Evolutionary conservation across 2,329 filamentous ascomycete genomes (phyloP).

Genomic region (Pseudocercospora macadamiae): DNA sequence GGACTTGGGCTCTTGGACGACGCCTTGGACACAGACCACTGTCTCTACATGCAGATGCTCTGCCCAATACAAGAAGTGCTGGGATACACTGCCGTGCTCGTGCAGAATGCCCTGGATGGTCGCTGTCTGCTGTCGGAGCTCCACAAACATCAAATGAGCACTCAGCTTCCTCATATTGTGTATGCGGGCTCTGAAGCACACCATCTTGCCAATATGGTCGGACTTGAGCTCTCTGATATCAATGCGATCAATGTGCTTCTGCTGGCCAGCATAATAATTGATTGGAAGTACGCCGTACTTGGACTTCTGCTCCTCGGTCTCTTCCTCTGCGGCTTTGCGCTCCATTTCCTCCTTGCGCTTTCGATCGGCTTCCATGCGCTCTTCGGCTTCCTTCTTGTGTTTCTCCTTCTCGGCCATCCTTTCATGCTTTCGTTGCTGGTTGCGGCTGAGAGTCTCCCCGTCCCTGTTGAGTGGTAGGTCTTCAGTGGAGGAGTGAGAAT

Average conservation of each 20-base stretch:
- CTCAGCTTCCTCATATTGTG: conserved; percentile 82
- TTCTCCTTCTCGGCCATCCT: conserved; percentile 49
- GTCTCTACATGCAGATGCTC: conserved; percentile 79
- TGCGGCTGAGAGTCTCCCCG: conserved; percentile 53
- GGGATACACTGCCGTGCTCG: conserved; percentile 63
- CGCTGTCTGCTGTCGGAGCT: conserved; percentile 80
- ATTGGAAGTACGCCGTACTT: conserved; percentile 62
- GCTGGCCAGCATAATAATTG: conserved; percentile 60
- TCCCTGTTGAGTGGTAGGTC: conserved; percentile 52
- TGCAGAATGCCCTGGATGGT: conserved; percentile 84
- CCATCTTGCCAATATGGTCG: conserved; percentile 59
- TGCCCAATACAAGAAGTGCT: conserved; percentile 83
- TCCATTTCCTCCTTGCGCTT: conserved; percentile 54
- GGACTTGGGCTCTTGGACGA: conserved; percentile 70
- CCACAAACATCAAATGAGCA: conserved; percentile 78
- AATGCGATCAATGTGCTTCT: conserved; percentile 51
- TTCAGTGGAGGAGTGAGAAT: conserved; percentile 40
- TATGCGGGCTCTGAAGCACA: conserved; percentile 71
- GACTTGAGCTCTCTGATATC: conserved; percentile 56
- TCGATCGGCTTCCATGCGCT: conserved; percentile 49
- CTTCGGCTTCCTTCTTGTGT: conserved; percentile 47
- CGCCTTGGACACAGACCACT: conserved; percentile 75
- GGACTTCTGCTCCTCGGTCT: conserved; percentile 61
- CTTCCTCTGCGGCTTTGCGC: conserved; percentile 53
- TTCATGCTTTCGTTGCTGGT: conserved; percentile 54